Evolutionary conservation across 192 early-diverging fungal genomes (phyloP), one percentile per base, ranked within the genome.

Genomic region (Paraglomus occultum): DNA sequence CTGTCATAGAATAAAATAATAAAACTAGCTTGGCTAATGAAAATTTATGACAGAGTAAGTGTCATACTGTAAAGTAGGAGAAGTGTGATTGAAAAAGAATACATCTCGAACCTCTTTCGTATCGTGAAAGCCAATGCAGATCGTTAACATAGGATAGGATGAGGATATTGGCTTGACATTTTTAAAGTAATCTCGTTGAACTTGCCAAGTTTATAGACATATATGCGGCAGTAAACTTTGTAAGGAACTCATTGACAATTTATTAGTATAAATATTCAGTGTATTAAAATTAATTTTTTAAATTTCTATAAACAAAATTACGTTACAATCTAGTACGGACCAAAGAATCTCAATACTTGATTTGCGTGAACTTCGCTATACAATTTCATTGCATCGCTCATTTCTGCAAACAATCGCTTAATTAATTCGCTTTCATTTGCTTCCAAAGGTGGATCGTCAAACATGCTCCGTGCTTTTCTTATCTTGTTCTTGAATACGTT

Each of bases 371-470:
- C 61, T 58, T 73, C 71, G 58, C 38, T 55, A 48, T 77, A 77
- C 22, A 75, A 67, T 59, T 74, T 67, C 76, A 80, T 73, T 11
- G 74, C 61, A 39, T 77, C 70, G 12, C 74, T 55, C 51, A 80
- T 61, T 67, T 75, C 79, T 40, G 77, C 15, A 63, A 70, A 75
- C 1, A 80, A 46, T 47, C 77, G 79, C n/a, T 74, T 64, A 14
- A 71, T 70, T 39, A 80, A 64, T 6, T 52, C 69, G 7, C 60
- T 54, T 5, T 71, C 57, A 38, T 64, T 51, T 40, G 77, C 58
- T 22, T 67, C 68, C 44, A 75, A 64, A 42, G 79, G 73, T 20
- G 79, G 79, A 50, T 75, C 54, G 50, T 75, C 67, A 64, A 80
- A 80, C 73, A 80, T 80, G n/a, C 57, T 17, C 50, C 71, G 72